These are phyloP conservation scores for Yamadazyma pseudoaaseri DNA, from an alignment of 1,139 yeast species.

Conservation along the genomic window DNA sequence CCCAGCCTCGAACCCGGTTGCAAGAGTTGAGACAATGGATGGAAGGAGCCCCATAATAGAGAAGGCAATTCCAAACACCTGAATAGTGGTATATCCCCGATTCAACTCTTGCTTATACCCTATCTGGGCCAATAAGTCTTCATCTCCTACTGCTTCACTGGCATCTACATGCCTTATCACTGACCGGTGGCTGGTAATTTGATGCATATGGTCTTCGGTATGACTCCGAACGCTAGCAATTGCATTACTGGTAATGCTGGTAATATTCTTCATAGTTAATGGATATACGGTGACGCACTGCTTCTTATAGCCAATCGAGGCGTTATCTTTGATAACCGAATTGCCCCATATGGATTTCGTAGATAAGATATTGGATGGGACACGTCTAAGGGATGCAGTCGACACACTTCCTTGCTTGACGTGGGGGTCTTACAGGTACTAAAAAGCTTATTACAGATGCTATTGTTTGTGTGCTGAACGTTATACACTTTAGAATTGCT, in stretches of 20 bases:
- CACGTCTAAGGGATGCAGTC: no score
- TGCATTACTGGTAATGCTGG: conserved; percentile 10
- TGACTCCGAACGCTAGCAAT: conserved; percentile 15
- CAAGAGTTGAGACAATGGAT: conserved; percentile 39
- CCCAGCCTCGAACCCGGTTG: conserved; percentile 40
- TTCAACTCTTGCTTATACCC: conserved; percentile 54
- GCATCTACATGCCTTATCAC: conserved; percentile 28
- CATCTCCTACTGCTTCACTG: conserved; percentile 33
- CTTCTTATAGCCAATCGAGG: no score
- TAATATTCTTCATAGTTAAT: conserved; percentile 3
- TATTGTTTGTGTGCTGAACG: no score
- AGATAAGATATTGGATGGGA: no score
- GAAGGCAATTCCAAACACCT: conserved; percentile 54
- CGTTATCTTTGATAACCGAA: no score
- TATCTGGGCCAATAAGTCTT: conserved; percentile 49
- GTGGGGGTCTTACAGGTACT: no score
- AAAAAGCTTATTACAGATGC: not conserved
- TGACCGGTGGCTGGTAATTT: conserved; percentile 23
- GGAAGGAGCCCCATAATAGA: conserved; percentile 55
- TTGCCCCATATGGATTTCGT: no score
- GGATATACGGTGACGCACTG: no score
- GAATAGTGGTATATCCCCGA: conserved; percentile 47
- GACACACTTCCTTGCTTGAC: no score
- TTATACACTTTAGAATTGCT: no score
- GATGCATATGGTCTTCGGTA: conserved; percentile 22